Percentiles rank a stretch among this genome's conserved stretches.
These are phyloP conservation scores for Aspergillus clavatus DNA, from an alignment of 2,329 filamentous ascomycete species.

Conservation along the genomic window DNA sequence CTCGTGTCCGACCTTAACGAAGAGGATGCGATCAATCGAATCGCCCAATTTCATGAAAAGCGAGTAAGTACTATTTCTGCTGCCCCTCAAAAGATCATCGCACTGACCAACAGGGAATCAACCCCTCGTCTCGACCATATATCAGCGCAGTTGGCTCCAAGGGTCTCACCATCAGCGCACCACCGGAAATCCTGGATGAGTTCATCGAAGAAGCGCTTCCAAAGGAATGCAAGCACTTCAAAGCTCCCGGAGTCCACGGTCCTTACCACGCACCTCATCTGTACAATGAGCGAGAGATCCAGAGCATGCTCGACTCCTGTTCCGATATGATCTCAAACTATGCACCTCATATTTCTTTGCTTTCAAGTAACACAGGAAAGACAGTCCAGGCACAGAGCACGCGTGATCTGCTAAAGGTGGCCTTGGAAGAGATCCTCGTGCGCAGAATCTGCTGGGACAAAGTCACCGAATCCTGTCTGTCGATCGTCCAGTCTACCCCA, in stretches of 20 bases:
- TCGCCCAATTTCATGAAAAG: conserved; percentile 19
- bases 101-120: conserved; percentile 36
- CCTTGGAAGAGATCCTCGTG: conserved; percentile 36
- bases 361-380: conserved; percentile 37
- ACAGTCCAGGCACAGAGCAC: conserved; percentile 26
- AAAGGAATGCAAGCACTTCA: conserved; percentile 47
- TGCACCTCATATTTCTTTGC: conserved; percentile 30
- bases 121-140: conserved; percentile 51
- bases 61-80: conserved; percentile 20
- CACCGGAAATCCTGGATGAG: conserved; percentile 49
- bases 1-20: conserved; percentile 38
- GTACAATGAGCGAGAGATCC: conserved; percentile 47
- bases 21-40: conserved; percentile 22
- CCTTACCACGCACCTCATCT: conserved; percentile 57
- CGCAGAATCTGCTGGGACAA: conserved; percentile 41
- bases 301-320: conserved; percentile 45
- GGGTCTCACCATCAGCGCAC: conserved; percentile 57
- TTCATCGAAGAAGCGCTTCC: conserved; percentile 50
- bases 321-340: conserved; percentile 26
- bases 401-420: conserved; percentile 28
- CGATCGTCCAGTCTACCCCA: conserved; percentile 14
- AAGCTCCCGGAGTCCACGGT: conserved; percentile 51
- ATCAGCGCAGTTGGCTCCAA: conserved; percentile 56
- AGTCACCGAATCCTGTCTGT: conserved; percentile 31
- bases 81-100: not conserved